A percentile compares a stretch with the other conserved stretches of the same genome.
phyloP scores from a whole-genome alignment of 345 rosid species.

The Nasturtium officinale region DNA sequence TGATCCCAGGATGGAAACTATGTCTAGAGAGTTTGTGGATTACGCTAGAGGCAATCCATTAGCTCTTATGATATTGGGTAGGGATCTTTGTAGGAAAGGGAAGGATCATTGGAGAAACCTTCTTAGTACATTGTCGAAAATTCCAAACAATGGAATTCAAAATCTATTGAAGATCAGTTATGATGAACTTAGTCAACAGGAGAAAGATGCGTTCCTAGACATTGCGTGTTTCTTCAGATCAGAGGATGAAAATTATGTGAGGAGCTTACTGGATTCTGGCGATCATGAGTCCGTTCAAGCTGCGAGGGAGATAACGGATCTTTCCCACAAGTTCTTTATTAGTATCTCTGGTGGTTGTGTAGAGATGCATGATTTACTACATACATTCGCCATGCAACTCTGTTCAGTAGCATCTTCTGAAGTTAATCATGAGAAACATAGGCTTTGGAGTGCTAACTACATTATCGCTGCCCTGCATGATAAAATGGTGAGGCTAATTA shows the following conservation, averaged over 20 bases:
- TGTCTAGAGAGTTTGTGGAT: conserved; percentile 27
- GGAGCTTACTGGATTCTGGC: conserved; percentile 16
- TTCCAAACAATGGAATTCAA: conserved; percentile 17
- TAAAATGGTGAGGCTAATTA: conserved; percentile 33
- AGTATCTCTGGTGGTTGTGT: background rate
- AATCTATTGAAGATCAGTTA: conserved; percentile 34
- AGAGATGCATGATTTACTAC: conserved; percentile 46
- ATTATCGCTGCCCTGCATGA: conserved; percentile 16
- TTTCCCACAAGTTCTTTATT: conserved; percentile 37
- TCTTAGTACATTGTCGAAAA: conserved; percentile 5
- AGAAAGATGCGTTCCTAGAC: conserved; percentile 42
- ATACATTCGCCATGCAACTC: conserved; percentile 36
- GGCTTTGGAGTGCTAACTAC: conserved; percentile 34
- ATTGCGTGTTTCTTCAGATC: conserved; percentile 47
- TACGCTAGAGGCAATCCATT: conserved; percentile 44
- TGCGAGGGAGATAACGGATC: conserved; percentile 19
- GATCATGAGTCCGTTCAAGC: background rate
- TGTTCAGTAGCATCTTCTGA: background rate
- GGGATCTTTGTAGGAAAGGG: conserved; percentile 1
- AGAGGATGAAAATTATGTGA: background rate
- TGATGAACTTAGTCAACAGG: conserved; percentile 27
- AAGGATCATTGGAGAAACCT: conserved; percentile 26
- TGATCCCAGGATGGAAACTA: background rate
- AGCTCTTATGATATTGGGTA: conserved; percentile 43
- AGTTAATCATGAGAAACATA: background rate